Evolutionary conservation across 2,329 filamentous ascomycete genomes (phyloP).

Genomic region (Dichotomopilus funicola): DNA sequence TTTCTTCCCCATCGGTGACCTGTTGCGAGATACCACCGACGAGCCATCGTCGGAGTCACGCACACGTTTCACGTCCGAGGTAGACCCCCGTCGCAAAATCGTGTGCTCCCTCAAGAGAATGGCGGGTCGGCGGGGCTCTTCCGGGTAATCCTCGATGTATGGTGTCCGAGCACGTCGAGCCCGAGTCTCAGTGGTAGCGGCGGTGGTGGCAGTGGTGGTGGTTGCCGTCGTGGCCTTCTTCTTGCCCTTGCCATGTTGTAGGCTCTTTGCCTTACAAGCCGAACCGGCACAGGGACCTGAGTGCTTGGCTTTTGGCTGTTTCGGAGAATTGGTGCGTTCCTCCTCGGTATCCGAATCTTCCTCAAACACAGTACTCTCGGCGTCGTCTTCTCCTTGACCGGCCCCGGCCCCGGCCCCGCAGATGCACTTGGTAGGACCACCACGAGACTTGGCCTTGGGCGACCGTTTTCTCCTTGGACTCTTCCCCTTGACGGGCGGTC

Average conservation of each 20-base stretch:
- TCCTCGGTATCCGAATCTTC: conserved; percentile 16
- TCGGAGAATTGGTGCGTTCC: neutral
- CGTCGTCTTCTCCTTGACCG: conserved; percentile 6
- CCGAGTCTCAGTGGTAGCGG: neutral
- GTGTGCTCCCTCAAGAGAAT: conserved; percentile 22
- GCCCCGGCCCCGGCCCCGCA: conserved; percentile 3
- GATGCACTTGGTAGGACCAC: conserved; percentile 4
- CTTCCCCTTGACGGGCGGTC: conserved; percentile 1
- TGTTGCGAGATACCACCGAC: conserved; percentile 11
- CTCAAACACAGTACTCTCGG: conserved; percentile 13
- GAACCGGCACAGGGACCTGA: neutral
- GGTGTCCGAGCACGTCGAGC: conserved; percentile 11
- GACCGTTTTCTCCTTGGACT: conserved; percentile 14
- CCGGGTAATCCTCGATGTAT: conserved; percentile 25
- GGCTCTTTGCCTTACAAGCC: neutral
- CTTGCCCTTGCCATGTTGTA: neutral
- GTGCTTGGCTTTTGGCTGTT: neutral
- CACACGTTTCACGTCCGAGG: conserved; percentile 15
- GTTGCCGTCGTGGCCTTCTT: conserved; percentile 1
- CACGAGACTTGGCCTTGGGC: conserved; percentile 12
- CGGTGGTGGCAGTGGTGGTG: too few species aligned
- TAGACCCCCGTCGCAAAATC: conserved; percentile 16
- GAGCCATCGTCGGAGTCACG: conserved; percentile 7
- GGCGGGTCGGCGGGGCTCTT: conserved; percentile 15
- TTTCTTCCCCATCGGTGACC: conserved; percentile 15